Base-by-base conservation (phyloP, 257 asterid species). In the Cinchona pubescens region DNA sequence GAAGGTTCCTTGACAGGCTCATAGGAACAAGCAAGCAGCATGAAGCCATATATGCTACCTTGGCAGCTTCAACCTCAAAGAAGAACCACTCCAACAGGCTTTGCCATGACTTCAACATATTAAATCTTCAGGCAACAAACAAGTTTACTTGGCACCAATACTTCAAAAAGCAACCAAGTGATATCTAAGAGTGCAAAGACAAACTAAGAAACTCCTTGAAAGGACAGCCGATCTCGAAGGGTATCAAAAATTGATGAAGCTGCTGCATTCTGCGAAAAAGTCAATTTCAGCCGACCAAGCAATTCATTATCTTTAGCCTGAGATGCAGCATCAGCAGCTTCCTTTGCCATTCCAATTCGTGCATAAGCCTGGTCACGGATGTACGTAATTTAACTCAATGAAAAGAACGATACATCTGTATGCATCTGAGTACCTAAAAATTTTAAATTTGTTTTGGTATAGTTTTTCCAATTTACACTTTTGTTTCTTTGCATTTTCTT, bases 311-410 rank as follows among this genome's bases (percentile, higher is more conserved):
- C 99, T 85, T 92, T 94, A 29, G 97, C 85, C 86, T 92, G 97
- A 69, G 92, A 84, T 65, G 97, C 96, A 73, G 96, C 94, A 82
- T 94, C 97, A 12, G 92, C 96, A 69, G 99, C 99, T 84, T 92
- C 97, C 87, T 90, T 90, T 46, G 97, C 97, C 97, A 90, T 92
- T 69, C 99, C 98, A 58, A 92, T 86, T 82, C 85, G 90, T 32
- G 96, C 99, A 79, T 88, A 94, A 67, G 97, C 97, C 97, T 94
- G 84, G 73, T 72, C 53, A 55, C 53, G 40, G 76, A 23, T 53
- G 67, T 77, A 72, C 29, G 73, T n/a, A 74, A 62, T 29, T 9
- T 16, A 60, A 9, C 4, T 55, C 5, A 67, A 23, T 29, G 29
- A 8, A 38, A 69, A 32, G 1, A 29, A 14, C 19, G 37, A 35